Percentiles rank a stretch among this genome's conserved stretches.
phyloP scores from a whole-genome alignment of 495 filamentous ascomycete species.

The Xylaria flabelliformis region DNA sequence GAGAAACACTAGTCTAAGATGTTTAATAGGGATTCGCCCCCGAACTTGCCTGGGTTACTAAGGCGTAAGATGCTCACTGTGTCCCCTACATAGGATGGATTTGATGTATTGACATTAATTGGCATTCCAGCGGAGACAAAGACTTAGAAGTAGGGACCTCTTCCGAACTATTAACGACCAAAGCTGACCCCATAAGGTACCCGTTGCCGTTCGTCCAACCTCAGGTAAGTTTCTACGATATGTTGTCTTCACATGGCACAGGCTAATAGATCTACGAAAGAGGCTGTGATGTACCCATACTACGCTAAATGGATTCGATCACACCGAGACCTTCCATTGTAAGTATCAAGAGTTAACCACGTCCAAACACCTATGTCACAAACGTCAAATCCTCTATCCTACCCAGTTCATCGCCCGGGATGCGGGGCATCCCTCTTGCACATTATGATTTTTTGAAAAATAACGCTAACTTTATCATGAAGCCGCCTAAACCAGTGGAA shows the following conservation, averaged over 20 bases:
- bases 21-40: slow-evolving; percentile 77
- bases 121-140: slow-evolving; percentile 69
- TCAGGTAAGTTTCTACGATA: slow-evolving; percentile 66
- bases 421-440: background rate
- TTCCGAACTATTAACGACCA: background rate
- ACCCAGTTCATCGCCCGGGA: background rate
- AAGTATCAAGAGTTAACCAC: slow-evolving; percentile 33
- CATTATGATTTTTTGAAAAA: background rate
- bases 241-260: background rate
- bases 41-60: slow-evolving; percentile 98
- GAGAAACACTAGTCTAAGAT: slow-evolving; percentile 1
- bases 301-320: slow-evolving; percentile 96
- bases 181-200: slow-evolving; percentile 55
- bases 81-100: background rate
- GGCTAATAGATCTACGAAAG: slow-evolving; percentile 14
- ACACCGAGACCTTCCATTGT: slow-evolving; percentile 90
- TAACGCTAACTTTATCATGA: slow-evolving; percentile 7
- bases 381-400: background rate
- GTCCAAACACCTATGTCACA: background rate
- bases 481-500: slow-evolving; percentile 90
- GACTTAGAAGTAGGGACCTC: slow-evolving; percentile 67
- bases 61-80: slow-evolving; percentile 68
- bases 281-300: slow-evolving; percentile 88
- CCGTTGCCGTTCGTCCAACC: slow-evolving; percentile 94
- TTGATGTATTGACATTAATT: slow-evolving; percentile 24